Evolutionary conservation across 352 stramenopile genomes (phyloP), one percentile per base, ranked within the genome.

Genomic region (Sclerospora graminicola): DNA sequence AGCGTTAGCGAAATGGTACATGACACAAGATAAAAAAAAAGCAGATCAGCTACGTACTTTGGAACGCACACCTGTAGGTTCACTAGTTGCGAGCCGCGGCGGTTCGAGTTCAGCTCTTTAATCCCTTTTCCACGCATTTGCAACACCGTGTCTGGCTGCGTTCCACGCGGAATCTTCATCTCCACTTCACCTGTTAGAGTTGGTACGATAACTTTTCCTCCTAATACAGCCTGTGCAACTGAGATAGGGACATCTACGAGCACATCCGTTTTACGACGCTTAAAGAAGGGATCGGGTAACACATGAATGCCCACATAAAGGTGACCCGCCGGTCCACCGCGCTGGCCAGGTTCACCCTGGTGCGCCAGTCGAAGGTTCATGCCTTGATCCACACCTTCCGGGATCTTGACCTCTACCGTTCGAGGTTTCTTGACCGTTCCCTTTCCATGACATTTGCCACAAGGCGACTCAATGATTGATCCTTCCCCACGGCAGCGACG

Each of bases 121-220:
- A 99, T 97, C 36, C 95, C 95, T 64, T 97, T 98, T 31, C 92
- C 90, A 34, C 95, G 82, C 59, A 99, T 91, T 59, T 98, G 83
- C 21, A 99, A 69, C 50, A 97, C 94, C 18, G 92, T 91, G 54
- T 96, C 93, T 6, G 94, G 89, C 73, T 98, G 94, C 19, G 84
- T 96, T 45, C 95, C 95, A 36, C 89, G 89, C 8, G 94, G 93
- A 41, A 93, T 88, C 70, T 97, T 98, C 51, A 99, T 83, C 57
- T 98, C 94, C 11, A 98, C 95, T 63, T 97, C 91, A 18, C 96
- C 95, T 16, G 90, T 89, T 11, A 99, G 63, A n/a, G 95, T 99
- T 11, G 93, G 89, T 13, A 99, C 94, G 42, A 98, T 89, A 18
- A 98, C 73, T 1, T 72, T 88, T 23, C 89, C 85, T 38, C 96